Base-by-base conservation (phyloP, 768 basidiomycete genomes). In the Leccinellum luteum region DNA sequence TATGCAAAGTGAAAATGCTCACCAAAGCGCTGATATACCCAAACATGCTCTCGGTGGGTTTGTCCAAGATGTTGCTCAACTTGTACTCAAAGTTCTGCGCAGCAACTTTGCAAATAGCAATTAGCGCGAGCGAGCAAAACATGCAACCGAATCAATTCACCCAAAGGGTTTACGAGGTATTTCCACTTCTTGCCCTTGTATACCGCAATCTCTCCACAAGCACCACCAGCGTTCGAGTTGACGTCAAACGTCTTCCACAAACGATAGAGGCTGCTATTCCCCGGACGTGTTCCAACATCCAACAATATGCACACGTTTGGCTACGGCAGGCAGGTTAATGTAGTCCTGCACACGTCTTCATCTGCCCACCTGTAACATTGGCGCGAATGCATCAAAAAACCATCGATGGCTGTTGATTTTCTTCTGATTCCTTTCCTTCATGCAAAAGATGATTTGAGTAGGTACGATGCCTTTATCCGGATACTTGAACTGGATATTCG, bases 31-130 rank as follows among this genome's bases (percentile, higher is more conserved):
- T 92, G 69, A 98, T 97, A 69, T 97, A 96, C n/a, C 94, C 94
- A 68, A 95, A 94, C 71, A 93, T 80, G 3, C 84, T 86, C 67
- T 95, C 93, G 0, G 85, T 90, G 4, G 93, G 87, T 70, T 94
- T 94, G 72, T 94, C 93, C 56, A 95, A 75, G 65, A 96, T 95
- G 66, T 92, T 88, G 67, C 90, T 89, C 60, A 90, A 82, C 73
- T 95, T 96, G 75, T 96, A 96, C 73, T 95, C 92, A 68, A 96
- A 98, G 69, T 97, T 96, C 69, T 97, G 95, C 1, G 94, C 91
- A 1, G 95, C 94, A 4, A 95, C 90, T 90, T 48, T 41, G n/a
- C n/a, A 12, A 28, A 28, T n/a, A 17, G 27, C 14, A 13, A 28
- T 59, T 9, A 55, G 56, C 38, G 21, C 44, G 25, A 25, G 54